Percentiles rank a stretch among this genome's conserved stretches.
phyloP scores from a whole-genome alignment of 176 grass and related monocot species.

The Chrysopogon serrulatus region DNA sequence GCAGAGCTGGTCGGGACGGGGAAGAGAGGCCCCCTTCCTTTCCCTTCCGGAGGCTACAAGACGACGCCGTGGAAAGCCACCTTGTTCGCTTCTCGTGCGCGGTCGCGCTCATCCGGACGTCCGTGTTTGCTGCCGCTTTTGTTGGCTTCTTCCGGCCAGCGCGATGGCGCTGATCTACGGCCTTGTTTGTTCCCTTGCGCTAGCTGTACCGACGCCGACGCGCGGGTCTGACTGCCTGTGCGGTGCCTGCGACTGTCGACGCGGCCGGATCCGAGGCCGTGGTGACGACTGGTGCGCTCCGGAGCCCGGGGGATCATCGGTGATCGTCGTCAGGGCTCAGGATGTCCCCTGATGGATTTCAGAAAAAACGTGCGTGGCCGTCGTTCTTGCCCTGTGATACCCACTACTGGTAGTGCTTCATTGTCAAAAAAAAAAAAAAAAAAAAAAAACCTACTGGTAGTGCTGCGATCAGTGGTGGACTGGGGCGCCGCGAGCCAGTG shows the following conservation, averaged over 20 bases:
- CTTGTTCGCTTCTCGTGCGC: neutral
- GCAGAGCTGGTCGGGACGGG: neutral
- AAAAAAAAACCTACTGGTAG: too few species aligned
- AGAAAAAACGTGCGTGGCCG: neutral
- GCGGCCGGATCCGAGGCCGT: constrained; percentile 7
- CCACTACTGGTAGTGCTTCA: too few species aligned
- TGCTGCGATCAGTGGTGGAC: neutral
- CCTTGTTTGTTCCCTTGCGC: constrained; percentile 14
- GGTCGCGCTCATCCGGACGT: neutral
- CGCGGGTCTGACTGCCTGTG: neutral
- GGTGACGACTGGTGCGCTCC: too few species aligned
- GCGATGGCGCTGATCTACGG: neutral
- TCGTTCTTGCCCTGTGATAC: neutral
- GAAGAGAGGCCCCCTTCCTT: too few species aligned
- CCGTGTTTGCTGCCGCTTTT: neutral
- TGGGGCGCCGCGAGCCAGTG: too few species aligned
- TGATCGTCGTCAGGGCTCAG: neutral
- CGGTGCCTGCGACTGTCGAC: neutral
- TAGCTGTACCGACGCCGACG: neutral
- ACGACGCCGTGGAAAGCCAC: neutral
- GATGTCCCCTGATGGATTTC: neutral
- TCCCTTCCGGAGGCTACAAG: neutral
- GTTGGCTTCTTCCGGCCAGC: neutral
- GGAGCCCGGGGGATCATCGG: neutral
- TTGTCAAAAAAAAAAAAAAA: too few species aligned